These are phyloP conservation scores for Vigna angularis DNA, from an alignment of 306 rosid genomes.

Conservation along the genomic window DNA sequence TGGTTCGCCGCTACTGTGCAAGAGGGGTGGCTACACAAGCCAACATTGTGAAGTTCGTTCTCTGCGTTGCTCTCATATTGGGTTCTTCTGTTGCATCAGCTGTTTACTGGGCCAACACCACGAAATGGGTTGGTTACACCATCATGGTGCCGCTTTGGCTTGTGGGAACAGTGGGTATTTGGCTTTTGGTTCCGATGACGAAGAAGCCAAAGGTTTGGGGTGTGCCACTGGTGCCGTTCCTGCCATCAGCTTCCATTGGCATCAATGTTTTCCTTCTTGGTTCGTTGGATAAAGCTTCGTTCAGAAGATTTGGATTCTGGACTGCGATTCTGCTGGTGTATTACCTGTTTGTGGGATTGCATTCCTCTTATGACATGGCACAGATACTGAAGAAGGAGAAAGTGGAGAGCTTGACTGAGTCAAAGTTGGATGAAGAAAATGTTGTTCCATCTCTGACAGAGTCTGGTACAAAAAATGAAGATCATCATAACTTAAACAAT, in stretches of 20 bases:
- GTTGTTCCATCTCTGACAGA: not conserved
- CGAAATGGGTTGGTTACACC: conserved; percentile 55
- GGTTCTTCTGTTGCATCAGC: conserved; percentile 57
- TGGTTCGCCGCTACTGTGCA: conserved; percentile 67
- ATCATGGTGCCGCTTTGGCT: conserved; percentile 59
- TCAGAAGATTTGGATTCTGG: conserved; percentile 65
- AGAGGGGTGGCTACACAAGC: conserved; percentile 50
- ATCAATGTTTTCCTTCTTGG: conserved; percentile 82
- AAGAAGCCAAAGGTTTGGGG: conserved; percentile 77
- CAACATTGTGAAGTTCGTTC: conserved; percentile 47
- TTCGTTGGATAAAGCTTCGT: conserved; percentile 67
- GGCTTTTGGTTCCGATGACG: conserved; percentile 61
- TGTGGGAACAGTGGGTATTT: conserved; percentile 57
- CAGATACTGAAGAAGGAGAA: conserved; percentile 38
- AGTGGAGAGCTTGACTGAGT: not conserved
- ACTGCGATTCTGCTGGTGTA: conserved; percentile 53
- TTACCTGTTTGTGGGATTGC: conserved; percentile 67
- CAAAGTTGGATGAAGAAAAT: conserved; percentile 48
- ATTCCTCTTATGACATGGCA: conserved; percentile 70
- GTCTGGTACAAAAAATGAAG: conserved; percentile 19
- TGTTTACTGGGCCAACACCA: conserved; percentile 46
- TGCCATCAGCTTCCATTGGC: conserved; percentile 69
- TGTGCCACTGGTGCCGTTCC: conserved; percentile 72
- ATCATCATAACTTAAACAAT: not conserved
- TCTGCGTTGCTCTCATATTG: conserved; percentile 48